These are phyloP conservation scores for Apiospora arundinis DNA, from an alignment of 2,329 filamentous ascomycete species.

Conservation along the genomic window DNA sequence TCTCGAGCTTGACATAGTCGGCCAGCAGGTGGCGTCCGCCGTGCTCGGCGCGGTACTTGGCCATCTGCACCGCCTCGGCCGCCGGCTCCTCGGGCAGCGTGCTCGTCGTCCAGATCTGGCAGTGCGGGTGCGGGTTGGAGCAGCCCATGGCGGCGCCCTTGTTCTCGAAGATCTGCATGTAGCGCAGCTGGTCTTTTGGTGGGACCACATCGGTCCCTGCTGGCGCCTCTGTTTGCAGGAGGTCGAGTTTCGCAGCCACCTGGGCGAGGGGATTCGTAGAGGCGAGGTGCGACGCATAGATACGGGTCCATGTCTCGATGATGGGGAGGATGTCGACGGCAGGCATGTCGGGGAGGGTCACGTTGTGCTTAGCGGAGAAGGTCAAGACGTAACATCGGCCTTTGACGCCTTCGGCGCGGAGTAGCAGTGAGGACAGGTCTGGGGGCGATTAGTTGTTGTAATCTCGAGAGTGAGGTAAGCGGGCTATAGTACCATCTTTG, in stretches of 20 bases:
- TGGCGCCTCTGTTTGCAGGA: slow-evolving; percentile 45
- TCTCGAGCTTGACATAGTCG: slow-evolving; percentile 87
- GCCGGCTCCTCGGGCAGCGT: slow-evolving; percentile 87
- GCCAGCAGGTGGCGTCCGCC: slow-evolving; percentile 77
- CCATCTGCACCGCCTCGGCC: slow-evolving; percentile 78
- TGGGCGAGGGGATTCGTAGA: slow-evolving; percentile 68
- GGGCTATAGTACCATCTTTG: slow-evolving; percentile 41
- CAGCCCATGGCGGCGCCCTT: slow-evolving; percentile 98
- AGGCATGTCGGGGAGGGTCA: slow-evolving; percentile 90
- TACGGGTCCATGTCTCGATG: slow-evolving; percentile 87
- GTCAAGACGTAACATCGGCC: slow-evolving; percentile 97
- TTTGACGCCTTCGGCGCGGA: slow-evolving; percentile 84
- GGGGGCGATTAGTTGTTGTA: slow-evolving; percentile 21
- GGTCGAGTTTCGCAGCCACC: slow-evolving; percentile 46
- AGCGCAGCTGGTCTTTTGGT: slow-evolving; percentile 81
- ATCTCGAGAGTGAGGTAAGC: neutral
- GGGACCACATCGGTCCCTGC: slow-evolving; percentile 47
- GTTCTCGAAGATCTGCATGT: slow-evolving; percentile 99
- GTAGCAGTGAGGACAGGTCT: slow-evolving; percentile 77
- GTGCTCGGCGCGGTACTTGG: slow-evolving; percentile 77
- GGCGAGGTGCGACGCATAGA: slow-evolving; percentile 84
- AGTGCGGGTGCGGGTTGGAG: slow-evolving; percentile 97
- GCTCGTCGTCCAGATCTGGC: slow-evolving; percentile 95
- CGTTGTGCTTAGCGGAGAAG: slow-evolving; percentile 88
- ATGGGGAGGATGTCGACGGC: slow-evolving; percentile 79